Conservation (phyloP, 768 basidiomycete genomes). For the Lentinula detonsa region DNA sequence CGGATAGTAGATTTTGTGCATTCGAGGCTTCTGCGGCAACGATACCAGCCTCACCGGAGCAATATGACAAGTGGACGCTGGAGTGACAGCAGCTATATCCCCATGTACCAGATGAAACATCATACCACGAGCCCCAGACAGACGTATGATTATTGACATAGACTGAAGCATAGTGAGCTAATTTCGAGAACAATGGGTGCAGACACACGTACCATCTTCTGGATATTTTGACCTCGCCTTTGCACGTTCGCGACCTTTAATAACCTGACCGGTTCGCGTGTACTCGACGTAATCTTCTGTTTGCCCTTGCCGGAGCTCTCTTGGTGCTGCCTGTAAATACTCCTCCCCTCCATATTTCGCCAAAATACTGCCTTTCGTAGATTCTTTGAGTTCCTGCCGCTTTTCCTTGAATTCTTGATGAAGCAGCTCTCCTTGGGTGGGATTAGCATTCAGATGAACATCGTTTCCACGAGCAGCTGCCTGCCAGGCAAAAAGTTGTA, state of each 20-base stretch:
- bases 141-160: slow-evolving; percentile 88
- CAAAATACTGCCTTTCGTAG: slow-evolving; percentile 83
- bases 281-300: slow-evolving; percentile 98
- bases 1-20: slow-evolving; percentile 58
- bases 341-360: slow-evolving; percentile 92
- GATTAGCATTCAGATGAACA: slow-evolving; percentile 92
- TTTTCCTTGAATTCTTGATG: slow-evolving; percentile 89
- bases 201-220: slow-evolving; percentile 74
- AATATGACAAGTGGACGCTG: slow-evolving; percentile 79
- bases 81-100: slow-evolving; percentile 97
- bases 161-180: slow-evolving; percentile 38
- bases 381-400: slow-evolving; percentile 88
- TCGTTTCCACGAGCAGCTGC: slow-evolving; percentile 90
- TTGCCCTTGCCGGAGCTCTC: slow-evolving; percentile 90
- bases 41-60: slow-evolving; percentile 82
- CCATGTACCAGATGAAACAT: slow-evolving; percentile 65
- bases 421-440: slow-evolving; percentile 89
- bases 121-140: slow-evolving; percentile 99
- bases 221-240: slow-evolving; percentile 90
- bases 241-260: slow-evolving; percentile 87
- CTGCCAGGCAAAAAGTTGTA: slow-evolving; percentile 98
- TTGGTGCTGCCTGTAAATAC: slow-evolving; percentile 85
- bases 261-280: slow-evolving; percentile 82
- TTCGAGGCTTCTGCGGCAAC: slow-evolving; percentile 72
- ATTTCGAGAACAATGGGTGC: background rate